phyloP scores from a whole-genome alignment of 176 grass and related monocot genomes.

The Coix lacrymajobi region DNA sequence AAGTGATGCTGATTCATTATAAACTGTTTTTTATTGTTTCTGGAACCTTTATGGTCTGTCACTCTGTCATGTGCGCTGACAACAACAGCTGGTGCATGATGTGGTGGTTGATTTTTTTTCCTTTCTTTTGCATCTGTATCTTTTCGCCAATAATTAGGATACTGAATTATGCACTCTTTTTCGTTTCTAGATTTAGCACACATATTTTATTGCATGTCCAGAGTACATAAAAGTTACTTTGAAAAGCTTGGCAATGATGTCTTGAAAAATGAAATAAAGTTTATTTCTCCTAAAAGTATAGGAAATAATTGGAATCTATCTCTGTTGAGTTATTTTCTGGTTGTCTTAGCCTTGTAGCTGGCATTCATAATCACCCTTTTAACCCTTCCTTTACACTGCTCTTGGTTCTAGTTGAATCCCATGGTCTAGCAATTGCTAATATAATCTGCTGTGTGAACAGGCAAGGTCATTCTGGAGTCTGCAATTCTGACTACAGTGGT shows the following conservation, averaged over 20 bases:
- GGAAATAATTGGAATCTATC: neutral
- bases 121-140: neutral
- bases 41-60: neutral
- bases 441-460: conserved; percentile 26
- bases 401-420: neutral
- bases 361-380: neutral
- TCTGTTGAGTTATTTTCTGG: neutral
- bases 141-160: neutral
- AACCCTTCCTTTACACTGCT: neutral
- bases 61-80: neutral
- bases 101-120: neutral
- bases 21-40: neutral
- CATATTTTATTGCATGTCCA: neutral
- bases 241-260: neutral
- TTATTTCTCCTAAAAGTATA: neutral
- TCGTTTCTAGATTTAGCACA: neutral
- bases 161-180: neutral
- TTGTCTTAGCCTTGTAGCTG: neutral
- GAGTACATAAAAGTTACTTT: neutral
- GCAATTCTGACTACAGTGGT: conserved; percentile 82
- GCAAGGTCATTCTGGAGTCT: conserved; percentile 87
- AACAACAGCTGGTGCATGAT: neutral
- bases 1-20: neutral
- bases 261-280: neutral
- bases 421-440: neutral